Conservation (phyloP, 495 filamentous ascomycete species). For the Bacidia gigantensis region DNA sequence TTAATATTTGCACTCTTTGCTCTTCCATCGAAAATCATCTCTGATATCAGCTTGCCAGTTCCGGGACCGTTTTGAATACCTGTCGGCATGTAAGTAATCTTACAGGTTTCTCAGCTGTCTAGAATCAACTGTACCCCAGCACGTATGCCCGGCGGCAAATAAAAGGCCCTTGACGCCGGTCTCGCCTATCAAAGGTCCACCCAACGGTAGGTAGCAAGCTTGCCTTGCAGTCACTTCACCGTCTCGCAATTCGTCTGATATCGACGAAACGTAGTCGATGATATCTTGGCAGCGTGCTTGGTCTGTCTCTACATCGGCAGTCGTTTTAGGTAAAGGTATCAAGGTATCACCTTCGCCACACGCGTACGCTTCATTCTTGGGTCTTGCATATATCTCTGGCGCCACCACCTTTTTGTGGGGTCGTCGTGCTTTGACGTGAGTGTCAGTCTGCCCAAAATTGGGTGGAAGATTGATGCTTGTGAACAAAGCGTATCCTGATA, state of each 20-base stretch:
- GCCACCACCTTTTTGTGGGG: conserved; percentile 48
- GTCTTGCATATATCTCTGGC: conserved; percentile 89
- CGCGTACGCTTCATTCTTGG: conserved; percentile 78
- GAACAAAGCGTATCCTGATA: conserved; percentile 82
- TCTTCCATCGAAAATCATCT: conserved; percentile 69
- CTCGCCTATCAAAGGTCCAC: conserved; percentile 64
- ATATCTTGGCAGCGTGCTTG: conserved; percentile 72
- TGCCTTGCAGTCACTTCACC: conserved; percentile 72
- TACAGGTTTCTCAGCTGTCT: no score
- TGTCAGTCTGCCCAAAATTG: conserved; percentile 26
- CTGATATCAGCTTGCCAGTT: conserved; percentile 79
- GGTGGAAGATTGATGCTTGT: conserved; percentile 70
- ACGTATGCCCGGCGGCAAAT: conserved; percentile 84
- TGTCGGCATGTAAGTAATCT: no score
- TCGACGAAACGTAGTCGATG: conserved; percentile 60
- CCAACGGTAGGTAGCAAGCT: conserved; percentile 86
- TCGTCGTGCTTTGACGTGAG: conserved; percentile 37
- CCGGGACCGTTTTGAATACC: conserved; percentile 83
- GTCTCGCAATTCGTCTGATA: conserved; percentile 61
- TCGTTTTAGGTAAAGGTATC: conserved; percentile 61
- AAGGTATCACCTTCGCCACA: conserved; percentile 78
- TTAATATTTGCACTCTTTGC: conserved; percentile 61
- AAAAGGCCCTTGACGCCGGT: conserved; percentile 64
- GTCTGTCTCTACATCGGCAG: conserved; percentile 68
- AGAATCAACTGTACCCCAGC: conserved; percentile 58